Conservation (phyloP, 1,284 basidiomycete genomes). For the Cutaneotrichosporon sp. region DNA sequence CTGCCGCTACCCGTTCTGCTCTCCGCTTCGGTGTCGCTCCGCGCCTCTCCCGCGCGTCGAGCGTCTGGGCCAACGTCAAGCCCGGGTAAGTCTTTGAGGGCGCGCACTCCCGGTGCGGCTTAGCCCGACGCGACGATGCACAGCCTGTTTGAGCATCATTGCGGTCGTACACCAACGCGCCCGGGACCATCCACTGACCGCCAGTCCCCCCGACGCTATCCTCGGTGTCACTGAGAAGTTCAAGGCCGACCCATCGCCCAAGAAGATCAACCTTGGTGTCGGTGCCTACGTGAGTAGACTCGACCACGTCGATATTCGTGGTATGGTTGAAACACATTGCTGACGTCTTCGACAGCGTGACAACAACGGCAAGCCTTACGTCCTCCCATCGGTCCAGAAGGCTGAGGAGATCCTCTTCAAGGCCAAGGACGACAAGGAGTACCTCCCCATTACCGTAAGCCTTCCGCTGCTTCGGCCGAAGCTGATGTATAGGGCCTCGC, state of each 20-base stretch:
- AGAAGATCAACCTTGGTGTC: slow-evolving; percentile 96
- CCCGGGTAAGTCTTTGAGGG: slow-evolving; percentile 15
- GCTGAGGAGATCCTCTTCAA: slow-evolving; percentile 57
- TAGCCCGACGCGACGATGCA: neutral
- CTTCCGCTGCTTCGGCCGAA: neutral
- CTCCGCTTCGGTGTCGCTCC: slow-evolving; percentile 15
- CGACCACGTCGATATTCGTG: neutral
- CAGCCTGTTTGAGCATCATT: neutral
- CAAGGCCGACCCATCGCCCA: slow-evolving; percentile 81
- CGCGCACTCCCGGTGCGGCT: neutral
- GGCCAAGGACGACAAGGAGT: slow-evolving; percentile 86
- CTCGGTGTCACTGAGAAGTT: slow-evolving; percentile 43
- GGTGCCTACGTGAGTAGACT: slow-evolving; percentile 50
- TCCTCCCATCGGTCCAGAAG: slow-evolving; percentile 84
- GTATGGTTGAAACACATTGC: too few relatives aligned
- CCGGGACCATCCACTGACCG: neutral
- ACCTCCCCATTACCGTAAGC: slow-evolving; percentile 77
- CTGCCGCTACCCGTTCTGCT: slow-evolving; percentile 11
- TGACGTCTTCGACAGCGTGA: slow-evolving; percentile 67
- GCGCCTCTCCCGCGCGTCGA: slow-evolving; percentile 14
- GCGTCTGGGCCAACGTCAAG: slow-evolving; percentile 20
- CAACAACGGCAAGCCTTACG: slow-evolving; percentile 90
- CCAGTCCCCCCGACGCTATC: slow-evolving; percentile 22
- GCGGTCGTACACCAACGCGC: neutral
- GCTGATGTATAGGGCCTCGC: slow-evolving; percentile 54